Conservation (phyloP, 305 asterid species). For the Solanum hybrid region DNA sequence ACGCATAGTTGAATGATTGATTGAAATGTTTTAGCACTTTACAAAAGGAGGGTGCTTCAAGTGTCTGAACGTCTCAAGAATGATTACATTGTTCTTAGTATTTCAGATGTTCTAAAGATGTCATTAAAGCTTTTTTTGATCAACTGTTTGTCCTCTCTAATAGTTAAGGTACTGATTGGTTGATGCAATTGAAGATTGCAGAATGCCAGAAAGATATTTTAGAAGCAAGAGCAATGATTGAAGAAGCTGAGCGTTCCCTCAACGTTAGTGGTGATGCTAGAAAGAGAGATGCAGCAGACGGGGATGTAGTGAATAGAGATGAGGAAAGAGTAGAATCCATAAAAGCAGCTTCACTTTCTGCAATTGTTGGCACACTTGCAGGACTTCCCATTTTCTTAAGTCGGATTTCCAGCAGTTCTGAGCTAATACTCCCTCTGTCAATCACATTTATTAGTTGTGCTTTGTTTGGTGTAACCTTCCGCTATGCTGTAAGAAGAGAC, state of each 20-base stretch:
- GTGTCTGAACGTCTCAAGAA: not conserved
- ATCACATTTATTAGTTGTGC: constrained; percentile 70
- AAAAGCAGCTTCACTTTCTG: constrained; percentile 79
- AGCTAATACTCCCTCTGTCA: constrained; percentile 57
- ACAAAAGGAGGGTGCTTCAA: not conserved
- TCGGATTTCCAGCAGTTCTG: constrained; percentile 30
- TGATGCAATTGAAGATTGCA: constrained; percentile 49
- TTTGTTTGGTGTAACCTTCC: constrained; percentile 76
- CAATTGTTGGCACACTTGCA: constrained; percentile 61
- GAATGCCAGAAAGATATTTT: constrained; percentile 82
- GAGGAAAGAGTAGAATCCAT: constrained; percentile 66
- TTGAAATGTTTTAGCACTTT: not conserved
- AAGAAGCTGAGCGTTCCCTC: constrained; percentile 70
- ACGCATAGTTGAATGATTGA: not conserved
- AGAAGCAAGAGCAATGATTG: constrained; percentile 75
- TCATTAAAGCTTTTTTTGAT: not conserved
- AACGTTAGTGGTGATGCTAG: constrained; percentile 2
- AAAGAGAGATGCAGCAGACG: constrained; percentile 8
- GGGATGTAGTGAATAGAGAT: constrained; percentile 29
- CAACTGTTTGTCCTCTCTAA: not conserved
- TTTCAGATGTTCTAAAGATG: not conserved
- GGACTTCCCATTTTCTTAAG: constrained; percentile 59
- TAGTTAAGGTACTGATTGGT: not conserved
- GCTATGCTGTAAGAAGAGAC: constrained; percentile 80
- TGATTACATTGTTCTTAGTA: not conserved